Conservation (phyloP, 2,329 filamentous ascomycete genomes). For the Microcera coccophila region DNA sequence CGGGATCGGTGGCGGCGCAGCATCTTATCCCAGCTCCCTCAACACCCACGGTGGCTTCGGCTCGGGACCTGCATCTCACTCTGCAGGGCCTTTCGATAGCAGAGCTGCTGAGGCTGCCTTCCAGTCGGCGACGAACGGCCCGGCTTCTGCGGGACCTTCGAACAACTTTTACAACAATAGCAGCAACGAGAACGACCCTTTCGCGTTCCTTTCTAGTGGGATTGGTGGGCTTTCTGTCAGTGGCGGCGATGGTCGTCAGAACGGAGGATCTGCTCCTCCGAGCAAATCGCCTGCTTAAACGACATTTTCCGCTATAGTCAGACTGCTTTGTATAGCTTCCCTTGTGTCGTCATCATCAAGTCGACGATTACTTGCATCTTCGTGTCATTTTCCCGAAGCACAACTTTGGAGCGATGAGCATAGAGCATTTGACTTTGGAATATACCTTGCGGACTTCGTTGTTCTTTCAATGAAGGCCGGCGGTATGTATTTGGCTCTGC, state of each 20-base stretch:
- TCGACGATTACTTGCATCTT: slow-evolving; percentile 20
- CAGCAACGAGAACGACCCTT: slow-evolving; percentile 67
- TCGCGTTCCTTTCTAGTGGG: slow-evolving; percentile 72
- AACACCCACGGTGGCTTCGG: slow-evolving; percentile 68
- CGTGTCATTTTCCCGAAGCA: slow-evolving; percentile 27
- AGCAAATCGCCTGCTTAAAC: slow-evolving; percentile 58
- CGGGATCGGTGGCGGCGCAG: slow-evolving; percentile 69
- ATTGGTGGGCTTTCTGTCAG: slow-evolving; percentile 71
- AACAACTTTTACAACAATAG: slow-evolving; percentile 52
- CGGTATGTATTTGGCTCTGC: slow-evolving; percentile 36
- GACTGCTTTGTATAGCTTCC: slow-evolving; percentile 27
- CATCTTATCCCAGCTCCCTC: slow-evolving; percentile 70
- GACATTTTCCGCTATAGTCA: slow-evolving; percentile 17
- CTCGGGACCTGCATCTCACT: slow-evolving; percentile 72
- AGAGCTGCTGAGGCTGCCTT: slow-evolving; percentile 93
- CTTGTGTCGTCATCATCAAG: slow-evolving; percentile 23
- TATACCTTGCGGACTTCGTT: slow-evolving; percentile 41
- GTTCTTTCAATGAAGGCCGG: slow-evolving; percentile 38
- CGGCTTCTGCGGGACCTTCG: slow-evolving; percentile 69
- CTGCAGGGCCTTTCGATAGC: slow-evolving; percentile 85
- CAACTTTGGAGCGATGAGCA: slow-evolving; percentile 43
- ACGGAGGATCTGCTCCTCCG: slow-evolving; percentile 53
- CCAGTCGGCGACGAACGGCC: slow-evolving; percentile 79
- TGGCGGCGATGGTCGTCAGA: slow-evolving; percentile 60
- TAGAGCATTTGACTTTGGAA: slow-evolving; percentile 45